phyloP scores from a whole-genome alignment of 495 filamentous ascomycete genomes.

The Annulohypoxylon nitens region DNA sequence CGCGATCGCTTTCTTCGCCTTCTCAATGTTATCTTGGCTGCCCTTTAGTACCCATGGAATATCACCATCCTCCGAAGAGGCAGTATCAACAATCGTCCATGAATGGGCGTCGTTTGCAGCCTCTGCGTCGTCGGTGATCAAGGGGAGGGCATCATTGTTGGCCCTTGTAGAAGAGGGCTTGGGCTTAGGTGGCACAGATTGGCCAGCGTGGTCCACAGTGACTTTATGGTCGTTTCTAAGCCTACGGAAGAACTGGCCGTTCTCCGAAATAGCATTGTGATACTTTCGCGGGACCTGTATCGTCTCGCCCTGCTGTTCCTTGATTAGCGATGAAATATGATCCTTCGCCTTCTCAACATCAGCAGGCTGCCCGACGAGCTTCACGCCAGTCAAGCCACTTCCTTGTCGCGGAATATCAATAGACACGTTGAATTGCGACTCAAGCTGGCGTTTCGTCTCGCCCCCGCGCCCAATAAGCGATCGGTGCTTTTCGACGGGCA shows the following conservation, averaged over 20 bases:
- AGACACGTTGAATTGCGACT: slow-evolving; percentile 87
- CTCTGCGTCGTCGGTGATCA: slow-evolving; percentile 88
- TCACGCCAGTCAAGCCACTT: slow-evolving; percentile 78
- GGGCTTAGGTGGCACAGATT: slow-evolving; percentile 76
- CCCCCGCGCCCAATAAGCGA: slow-evolving; percentile 93
- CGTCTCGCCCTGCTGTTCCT: slow-evolving; percentile 89
- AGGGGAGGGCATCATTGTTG: slow-evolving; percentile 74
- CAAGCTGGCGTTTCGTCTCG: slow-evolving; percentile 84
- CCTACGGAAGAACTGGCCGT: slow-evolving; percentile 90
- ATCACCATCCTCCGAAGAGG: slow-evolving; percentile 71
- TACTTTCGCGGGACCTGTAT: slow-evolving; percentile 81
- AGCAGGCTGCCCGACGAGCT: slow-evolving; percentile 80
- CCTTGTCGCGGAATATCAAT: slow-evolving; percentile 89
- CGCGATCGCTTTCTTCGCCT: slow-evolving; percentile 78
- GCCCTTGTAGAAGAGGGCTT: slow-evolving; percentile 58
- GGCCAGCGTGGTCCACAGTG: slow-evolving; percentile 88
- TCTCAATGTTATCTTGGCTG: slow-evolving; percentile 76
- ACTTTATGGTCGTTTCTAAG: slow-evolving; percentile 86
- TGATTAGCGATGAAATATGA: slow-evolving; percentile 81
- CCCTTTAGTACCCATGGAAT: slow-evolving; percentile 95
- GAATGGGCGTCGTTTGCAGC: slow-evolving; percentile 73
- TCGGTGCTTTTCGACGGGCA: slow-evolving; percentile 88
- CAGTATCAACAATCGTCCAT: slow-evolving; percentile 80
- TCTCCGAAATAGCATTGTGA: slow-evolving; percentile 87
- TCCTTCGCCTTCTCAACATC: slow-evolving; percentile 87